Evolutionary conservation across 495 filamentous ascomycete genomes (phyloP).

Genomic region (Hypoxylon fragiforme): DNA sequence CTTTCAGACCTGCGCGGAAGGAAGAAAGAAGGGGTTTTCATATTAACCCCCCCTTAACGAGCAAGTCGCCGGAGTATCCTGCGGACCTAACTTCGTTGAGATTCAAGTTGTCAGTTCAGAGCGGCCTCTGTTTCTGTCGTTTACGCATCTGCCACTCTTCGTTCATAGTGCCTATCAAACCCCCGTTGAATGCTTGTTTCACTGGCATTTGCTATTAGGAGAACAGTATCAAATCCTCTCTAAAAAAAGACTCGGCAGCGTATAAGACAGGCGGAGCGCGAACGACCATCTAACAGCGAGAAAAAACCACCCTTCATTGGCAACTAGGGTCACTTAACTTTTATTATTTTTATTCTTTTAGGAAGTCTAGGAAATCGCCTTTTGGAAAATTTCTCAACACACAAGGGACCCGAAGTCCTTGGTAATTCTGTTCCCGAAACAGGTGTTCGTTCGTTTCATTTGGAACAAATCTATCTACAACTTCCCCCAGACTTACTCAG

Average conservation of each 20-base stretch:
- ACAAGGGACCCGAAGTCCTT: constrained; percentile 20
- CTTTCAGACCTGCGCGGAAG: constrained; percentile 22
- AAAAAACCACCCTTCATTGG: background rate
- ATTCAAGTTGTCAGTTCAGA: constrained; percentile 20
- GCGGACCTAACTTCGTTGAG: constrained; percentile 28
- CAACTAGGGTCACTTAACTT: background rate
- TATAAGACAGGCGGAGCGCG: constrained; percentile 35
- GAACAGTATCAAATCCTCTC: constrained; percentile 24
- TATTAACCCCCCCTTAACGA: constrained; percentile 35
- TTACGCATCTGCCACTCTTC: constrained; percentile 21
- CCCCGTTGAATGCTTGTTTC: constrained; percentile 37
- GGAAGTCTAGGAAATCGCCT: background rate
- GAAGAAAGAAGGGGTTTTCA: constrained; percentile 39
- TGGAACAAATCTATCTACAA: constrained; percentile 21
- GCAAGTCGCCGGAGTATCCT: constrained; percentile 31
- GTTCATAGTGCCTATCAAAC: constrained; percentile 10
- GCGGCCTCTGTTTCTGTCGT: constrained; percentile 21
- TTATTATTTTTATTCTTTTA: background rate
- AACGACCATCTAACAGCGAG: constrained; percentile 2
- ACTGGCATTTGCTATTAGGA: constrained; percentile 17
- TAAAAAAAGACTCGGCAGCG: constrained; percentile 29
- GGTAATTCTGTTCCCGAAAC: constrained; percentile 40
- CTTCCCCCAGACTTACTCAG: constrained; percentile 10
- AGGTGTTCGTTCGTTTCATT: constrained; percentile 30
- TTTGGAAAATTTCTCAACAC: constrained; percentile 14